Conservation (phyloP, 2,329 filamentous ascomycete genomes). For the Xylariaceae sp. region DNA sequence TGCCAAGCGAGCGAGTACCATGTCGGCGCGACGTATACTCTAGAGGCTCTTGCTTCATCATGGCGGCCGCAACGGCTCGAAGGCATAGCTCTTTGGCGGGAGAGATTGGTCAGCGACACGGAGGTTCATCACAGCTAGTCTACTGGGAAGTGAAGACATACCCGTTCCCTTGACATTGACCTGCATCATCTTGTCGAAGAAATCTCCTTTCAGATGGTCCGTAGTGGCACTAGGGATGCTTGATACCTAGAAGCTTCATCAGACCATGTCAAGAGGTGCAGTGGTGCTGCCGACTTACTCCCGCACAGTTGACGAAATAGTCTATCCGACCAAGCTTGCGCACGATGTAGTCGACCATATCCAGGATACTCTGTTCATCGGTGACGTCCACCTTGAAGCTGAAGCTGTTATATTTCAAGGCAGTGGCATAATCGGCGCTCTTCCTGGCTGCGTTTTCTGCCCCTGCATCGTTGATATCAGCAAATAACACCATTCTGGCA, state of each 20-base stretch:
- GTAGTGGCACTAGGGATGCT: constrained; percentile 11
- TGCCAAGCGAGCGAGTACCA: no score
- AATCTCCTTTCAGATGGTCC: no score
- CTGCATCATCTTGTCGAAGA: constrained; percentile 18
- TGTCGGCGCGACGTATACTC: constrained; percentile 6
- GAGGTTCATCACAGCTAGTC: no score
- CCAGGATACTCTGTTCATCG: constrained; percentile 13
- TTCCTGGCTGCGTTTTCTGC: constrained; percentile 13
- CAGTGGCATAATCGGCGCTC: constrained; percentile 14
- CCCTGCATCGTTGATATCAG: constrained; percentile 14
- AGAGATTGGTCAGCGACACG: no score
- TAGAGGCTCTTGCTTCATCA: constrained; percentile 12
- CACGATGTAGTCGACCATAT: constrained; percentile 15
- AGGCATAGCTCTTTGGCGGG: constrained; percentile 14
- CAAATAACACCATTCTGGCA: constrained; percentile 14
- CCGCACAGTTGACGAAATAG: constrained; percentile 18
- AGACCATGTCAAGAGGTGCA: constrained; percentile 3
- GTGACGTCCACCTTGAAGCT: constrained; percentile 11
- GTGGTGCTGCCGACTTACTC: constrained; percentile 8
- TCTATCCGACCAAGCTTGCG: constrained; percentile 16
- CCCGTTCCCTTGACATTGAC: no score
- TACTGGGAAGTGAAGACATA: no score
- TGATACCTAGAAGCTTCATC: constrained; percentile 12
- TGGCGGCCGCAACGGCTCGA: constrained; percentile 9
- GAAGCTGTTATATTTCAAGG: constrained; percentile 8